These are phyloP conservation scores for Colletotrichum noveboracense DNA, from an alignment of 2,329 filamentous ascomycete species.

Conservation along the genomic window DNA sequence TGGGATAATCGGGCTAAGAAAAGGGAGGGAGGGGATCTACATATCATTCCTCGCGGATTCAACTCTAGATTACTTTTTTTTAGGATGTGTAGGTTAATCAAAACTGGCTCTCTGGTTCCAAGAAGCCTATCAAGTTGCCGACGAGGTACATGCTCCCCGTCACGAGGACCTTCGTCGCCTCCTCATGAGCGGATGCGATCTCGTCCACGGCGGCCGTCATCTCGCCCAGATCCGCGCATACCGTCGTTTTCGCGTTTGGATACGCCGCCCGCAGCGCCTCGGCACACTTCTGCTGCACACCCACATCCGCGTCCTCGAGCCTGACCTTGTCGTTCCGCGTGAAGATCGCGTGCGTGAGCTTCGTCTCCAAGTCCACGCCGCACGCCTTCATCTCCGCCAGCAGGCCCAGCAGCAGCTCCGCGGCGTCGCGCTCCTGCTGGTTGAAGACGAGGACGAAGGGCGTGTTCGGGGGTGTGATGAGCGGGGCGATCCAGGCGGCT, in stretches of 20 bases:
- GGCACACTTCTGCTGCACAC: conserved; percentile 56
- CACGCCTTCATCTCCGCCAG: conserved; percentile 31
- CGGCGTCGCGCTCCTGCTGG: conserved; percentile 69
- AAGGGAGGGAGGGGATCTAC: conserved; percentile 37
- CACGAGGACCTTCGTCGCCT: conserved; percentile 48
- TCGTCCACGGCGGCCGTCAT: conserved; percentile 60
- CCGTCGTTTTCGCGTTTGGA: conserved; percentile 44
- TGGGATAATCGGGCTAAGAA: background rate
- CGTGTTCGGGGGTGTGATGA: conserved; percentile 36
- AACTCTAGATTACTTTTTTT: background rate
- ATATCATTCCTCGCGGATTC: conserved; percentile 9
- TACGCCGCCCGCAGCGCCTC: conserved; percentile 55
- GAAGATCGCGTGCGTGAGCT: conserved; percentile 79
- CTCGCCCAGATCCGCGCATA: conserved; percentile 26
- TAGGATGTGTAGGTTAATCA: background rate
- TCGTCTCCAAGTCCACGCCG: conserved; percentile 19
- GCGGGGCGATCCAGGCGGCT: conserved; percentile 77
- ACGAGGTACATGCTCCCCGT: conserved; percentile 70
- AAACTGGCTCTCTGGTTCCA: conserved; percentile 37
- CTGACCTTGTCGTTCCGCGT: conserved; percentile 6
- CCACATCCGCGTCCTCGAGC: conserved; percentile 52
- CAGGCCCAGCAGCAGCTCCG: conserved; percentile 58
- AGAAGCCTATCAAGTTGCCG: conserved; percentile 56
- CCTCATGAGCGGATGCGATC: conserved; percentile 40
- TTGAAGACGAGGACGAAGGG: conserved; percentile 79